Base-by-base conservation (phyloP, 257 asterid genomes). In the Solanum etuberosum region DNA sequence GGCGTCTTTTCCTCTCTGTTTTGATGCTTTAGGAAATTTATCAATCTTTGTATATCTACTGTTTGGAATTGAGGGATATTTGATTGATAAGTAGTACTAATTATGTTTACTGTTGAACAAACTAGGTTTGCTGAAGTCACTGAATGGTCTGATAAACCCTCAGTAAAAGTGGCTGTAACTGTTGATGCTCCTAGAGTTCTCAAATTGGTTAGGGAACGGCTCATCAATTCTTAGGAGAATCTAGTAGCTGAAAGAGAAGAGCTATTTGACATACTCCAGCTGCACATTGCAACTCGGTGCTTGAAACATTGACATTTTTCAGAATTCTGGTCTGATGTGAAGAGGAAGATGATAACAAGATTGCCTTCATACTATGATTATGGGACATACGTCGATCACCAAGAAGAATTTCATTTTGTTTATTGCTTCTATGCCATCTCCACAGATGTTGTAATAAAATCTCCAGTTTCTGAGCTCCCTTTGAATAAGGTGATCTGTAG, bases 81-180 rank as follows among this genome's bases (percentile, higher is more conserved):
- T 85, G 70, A 57, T 51, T 38, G 20, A 68, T 57, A 72, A n/a
- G 29, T 70, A 35, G 31, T 78, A 15, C 40, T 70, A 71, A 6
- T 25, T 46, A 61, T 46, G 6, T 32, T 29, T 14, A 38, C 46
- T 88, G 65, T 32, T n/a, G 70, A 73, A 32, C 87, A 87, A 43
- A 87, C 59, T 27, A 94, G 99, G 93, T 95, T 97, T 78, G 96
- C 12, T 46, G 98, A 95, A 93, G 93, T 93, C 32, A 94, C 95
- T 37, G 98, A 94, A 86, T 97, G 99, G 99, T 74, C 94, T 2
- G 94, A 93, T 89, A 94, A 92, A 92, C 98, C 98, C 29, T 70
- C 96, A 5, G 98, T 97, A 35, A 96, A 97, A 89, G 98, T 97
- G 86, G 99, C 99, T 0, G 99, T 97, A 40, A 96, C 99, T 11